These are phyloP conservation scores for Fagus crenata DNA, from an alignment of 306 rosid species.

Conservation along the genomic window DNA sequence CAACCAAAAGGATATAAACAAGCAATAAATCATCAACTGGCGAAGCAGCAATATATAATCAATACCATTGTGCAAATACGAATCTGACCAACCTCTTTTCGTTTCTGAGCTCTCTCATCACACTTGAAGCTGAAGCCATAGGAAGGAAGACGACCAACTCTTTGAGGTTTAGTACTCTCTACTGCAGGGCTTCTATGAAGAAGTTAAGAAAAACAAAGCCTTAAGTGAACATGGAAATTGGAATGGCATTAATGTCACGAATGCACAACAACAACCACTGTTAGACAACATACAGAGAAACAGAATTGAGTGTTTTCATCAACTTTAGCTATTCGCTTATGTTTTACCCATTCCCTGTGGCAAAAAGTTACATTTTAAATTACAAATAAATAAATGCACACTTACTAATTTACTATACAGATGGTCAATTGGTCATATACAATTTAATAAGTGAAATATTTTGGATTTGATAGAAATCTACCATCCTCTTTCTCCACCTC, in stretches of 20 bases:
- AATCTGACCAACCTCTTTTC: slow-evolving; percentile 63
- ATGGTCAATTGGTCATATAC: too few relatives aligned
- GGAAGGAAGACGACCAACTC: slow-evolving; percentile 71
- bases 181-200: slow-evolving; percentile 51
- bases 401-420: neutral
- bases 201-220: slow-evolving; percentile 45
- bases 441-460: too few relatives aligned
- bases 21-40: slow-evolving; percentile 10
- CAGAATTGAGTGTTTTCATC: slow-evolving; percentile 46
- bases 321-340: slow-evolving; percentile 39
- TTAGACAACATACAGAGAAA: slow-evolving; percentile 16
- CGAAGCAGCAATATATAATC: slow-evolving; percentile 11
- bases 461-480: too few relatives aligned
- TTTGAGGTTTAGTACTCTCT: slow-evolving; percentile 58
- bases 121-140: slow-evolving; percentile 94
- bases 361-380: slow-evolving; percentile 12
- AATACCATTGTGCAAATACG: slow-evolving; percentile 15
- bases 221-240: neutral
- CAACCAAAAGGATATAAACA: slow-evolving; percentile 14
- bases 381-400: neutral
- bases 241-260: slow-evolving; percentile 5
- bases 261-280: slow-evolving; percentile 13
- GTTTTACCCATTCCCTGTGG: slow-evolving; percentile 58
- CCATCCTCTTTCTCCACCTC: too few relatives aligned
- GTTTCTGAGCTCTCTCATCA: slow-evolving; percentile 87